Percentiles rank a stretch among this genome's conserved stretches.
phyloP scores from a whole-genome alignment of 805 yeast species.

The Zygosaccharomyces bisporus region DNA sequence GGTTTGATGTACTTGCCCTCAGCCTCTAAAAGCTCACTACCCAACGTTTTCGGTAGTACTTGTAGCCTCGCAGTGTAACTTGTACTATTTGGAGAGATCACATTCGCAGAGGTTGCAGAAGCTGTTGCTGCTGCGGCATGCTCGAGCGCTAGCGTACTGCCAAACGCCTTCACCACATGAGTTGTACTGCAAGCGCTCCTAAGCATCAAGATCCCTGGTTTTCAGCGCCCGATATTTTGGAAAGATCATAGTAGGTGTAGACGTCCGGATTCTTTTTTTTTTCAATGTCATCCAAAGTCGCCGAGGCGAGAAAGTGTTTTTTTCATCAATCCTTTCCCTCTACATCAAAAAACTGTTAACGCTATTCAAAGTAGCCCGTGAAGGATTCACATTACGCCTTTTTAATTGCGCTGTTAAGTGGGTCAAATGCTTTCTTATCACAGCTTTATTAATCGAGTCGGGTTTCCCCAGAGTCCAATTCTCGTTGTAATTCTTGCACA shows the following conservation, averaged over 20 bases:
- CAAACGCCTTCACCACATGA: conserved; percentile 12
- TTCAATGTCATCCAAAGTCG: background rate
- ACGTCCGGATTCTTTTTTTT: conserved; percentile 1
- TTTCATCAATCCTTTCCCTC: background rate
- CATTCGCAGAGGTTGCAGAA: background rate
- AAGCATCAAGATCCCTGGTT: conserved; percentile 9
- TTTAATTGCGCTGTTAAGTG: conserved; percentile 40
- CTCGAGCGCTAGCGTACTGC: conserved; percentile 15
- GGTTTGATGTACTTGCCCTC: conserved; percentile 6
- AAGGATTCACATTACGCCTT: conserved; percentile 59
- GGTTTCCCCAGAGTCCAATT: conserved; percentile 38
- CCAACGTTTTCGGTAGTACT: background rate
- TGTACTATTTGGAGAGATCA: background rate
- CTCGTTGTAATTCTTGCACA: conserved; percentile 45
- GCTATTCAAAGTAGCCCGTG: conserved; percentile 72
- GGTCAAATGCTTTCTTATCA: conserved; percentile 54
- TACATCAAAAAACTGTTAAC: conserved; percentile 58
- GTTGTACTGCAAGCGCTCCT: conserved; percentile 8
- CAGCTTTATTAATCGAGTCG: conserved; percentile 42
- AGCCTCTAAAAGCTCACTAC: background rate
- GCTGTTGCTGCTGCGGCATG: conserved; percentile 7
- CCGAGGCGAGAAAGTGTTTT: conserved; percentile 4
- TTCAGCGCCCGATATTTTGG: background rate
- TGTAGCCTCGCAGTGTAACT: background rate
- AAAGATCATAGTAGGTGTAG: background rate